Evolutionary conservation across 305 asterid genomes (phyloP), one percentile per base, ranked within the genome.

Genomic region (Plantago rigida): DNA sequence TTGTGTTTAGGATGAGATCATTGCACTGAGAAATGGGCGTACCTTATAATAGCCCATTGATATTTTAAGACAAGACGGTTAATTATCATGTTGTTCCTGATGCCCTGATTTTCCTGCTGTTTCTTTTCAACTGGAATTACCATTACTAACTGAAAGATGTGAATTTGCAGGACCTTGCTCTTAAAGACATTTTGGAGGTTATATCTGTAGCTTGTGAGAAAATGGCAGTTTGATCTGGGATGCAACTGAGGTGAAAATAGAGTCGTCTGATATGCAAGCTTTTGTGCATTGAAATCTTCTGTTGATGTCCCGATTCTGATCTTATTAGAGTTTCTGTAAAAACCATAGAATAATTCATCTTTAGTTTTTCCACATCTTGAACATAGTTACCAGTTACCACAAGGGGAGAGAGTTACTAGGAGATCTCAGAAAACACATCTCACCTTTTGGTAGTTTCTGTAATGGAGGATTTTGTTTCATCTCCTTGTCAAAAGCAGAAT

Each of bases 401-500:
- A 13, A 59, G 70, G 50, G 50, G 48, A 53, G 53, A 47, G 47
- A 5, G 17, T 61, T 69, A 51, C 69, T 26, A 22, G 71, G 13
- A 47, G 69, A 51, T 67, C 68, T 54, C 50, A 59, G 44, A 48
- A 52, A 61, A 31, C 55, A 22, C 41, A 22, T 70, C 36, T 39
- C 34, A 29, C 39, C 58, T 65, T 19, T 11, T 52, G 56, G 42
- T 59, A 55, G 51, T 53, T 44, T 56, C 47, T 60, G 58, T 60
- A 67, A 81, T 82, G 93, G 90, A 77, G 76, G 90, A 77, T 75
- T 53, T 66, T 47, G 81, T 69, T 63, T 73, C 10, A 39, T 78
- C 81, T 67, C 84, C 81, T 65, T 68, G 51, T 59, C 91, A 84
- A 71, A 86, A 81, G 80, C 87, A 79, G 68, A 66, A 65, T 60